Percentiles rank a stretch among this genome's conserved stretches.
phyloP scores from a whole-genome alignment of 2,329 filamentous ascomycete genomes.

The Ascochyta pisi region DNA sequence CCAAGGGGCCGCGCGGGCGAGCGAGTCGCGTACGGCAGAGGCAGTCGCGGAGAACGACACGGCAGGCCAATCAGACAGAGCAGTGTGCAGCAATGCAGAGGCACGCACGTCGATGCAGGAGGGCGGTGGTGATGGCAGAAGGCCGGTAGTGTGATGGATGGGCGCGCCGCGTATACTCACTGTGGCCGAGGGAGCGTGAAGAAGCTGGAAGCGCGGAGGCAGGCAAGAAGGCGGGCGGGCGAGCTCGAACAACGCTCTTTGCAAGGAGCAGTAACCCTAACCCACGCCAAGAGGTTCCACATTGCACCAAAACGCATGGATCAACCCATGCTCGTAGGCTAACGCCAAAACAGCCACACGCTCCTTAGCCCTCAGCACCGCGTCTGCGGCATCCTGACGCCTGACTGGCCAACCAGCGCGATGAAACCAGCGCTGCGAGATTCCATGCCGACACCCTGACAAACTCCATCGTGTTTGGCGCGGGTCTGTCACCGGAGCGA shows the following conservation, averaged over 20 bases:
- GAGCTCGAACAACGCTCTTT: slow-evolving; percentile 33
- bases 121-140: slow-evolving; percentile 18
- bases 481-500: slow-evolving; percentile 27
- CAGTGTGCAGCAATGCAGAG: slow-evolving; percentile 1
- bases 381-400: too few species aligned
- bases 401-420: neutral
- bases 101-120: slow-evolving; percentile 16
- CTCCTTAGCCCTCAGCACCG: too few species aligned
- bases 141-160: slow-evolving; percentile 20
- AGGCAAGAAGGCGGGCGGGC: slow-evolving; percentile 29
- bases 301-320: slow-evolving; percentile 11
- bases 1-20: slow-evolving; percentile 18
- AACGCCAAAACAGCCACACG: slow-evolving; percentile 16
- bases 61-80: slow-evolving; percentile 19
- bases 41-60: slow-evolving; percentile 33
- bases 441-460: slow-evolving; percentile 10
- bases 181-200: slow-evolving; percentile 31
- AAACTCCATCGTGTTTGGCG: slow-evolving; percentile 18
- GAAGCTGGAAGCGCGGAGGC: slow-evolving; percentile 28
- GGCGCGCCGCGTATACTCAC: slow-evolving; percentile 25
- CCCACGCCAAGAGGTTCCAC: slow-evolving; percentile 19
- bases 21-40: slow-evolving; percentile 33
- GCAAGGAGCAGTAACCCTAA: slow-evolving; percentile 27
- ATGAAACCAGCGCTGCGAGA: slow-evolving; percentile 9
- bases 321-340: neutral